Evolutionary conservation across 176 grass and related monocot genomes (phyloP).

Genomic region (Oropetium thomaeum): DNA sequence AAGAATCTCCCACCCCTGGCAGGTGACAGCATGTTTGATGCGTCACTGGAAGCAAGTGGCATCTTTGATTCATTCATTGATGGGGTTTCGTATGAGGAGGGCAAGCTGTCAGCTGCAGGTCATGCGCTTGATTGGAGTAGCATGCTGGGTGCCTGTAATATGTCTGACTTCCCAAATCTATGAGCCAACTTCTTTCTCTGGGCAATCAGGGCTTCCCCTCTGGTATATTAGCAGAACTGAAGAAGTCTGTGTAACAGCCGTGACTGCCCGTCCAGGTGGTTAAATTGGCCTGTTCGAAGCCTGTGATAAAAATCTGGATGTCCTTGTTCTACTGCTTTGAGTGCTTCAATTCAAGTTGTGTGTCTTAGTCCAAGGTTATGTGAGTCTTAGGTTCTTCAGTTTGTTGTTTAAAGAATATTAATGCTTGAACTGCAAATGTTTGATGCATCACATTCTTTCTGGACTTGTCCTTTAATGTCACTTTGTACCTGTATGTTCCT

Average conservation of each 20-base stretch:
- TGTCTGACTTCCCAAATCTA: not conserved
- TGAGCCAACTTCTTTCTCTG: slow-evolving; percentile 3
- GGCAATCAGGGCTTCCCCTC: not conserved
- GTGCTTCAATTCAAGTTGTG: not conserved
- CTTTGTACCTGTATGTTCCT: not conserved
- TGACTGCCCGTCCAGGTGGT: not conserved
- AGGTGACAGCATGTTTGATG: slow-evolving; percentile 7
- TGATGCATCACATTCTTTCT: not conserved
- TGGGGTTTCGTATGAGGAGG: not conserved
- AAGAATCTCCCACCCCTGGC: not conserved
- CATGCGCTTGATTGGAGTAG: slow-evolving; percentile 34
- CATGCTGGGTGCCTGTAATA: slow-evolving; percentile 30
- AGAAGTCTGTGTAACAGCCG: not conserved
- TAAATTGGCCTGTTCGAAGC: not conserved
- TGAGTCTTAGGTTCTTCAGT: not conserved
- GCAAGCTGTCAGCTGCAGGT: not conserved
- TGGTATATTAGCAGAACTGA: not conserved
- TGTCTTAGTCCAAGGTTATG: not conserved
- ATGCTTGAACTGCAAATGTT: slow-evolving; percentile 1
- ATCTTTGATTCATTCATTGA: not conserved
- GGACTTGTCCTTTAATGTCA: not conserved
- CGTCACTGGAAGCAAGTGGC: not conserved
- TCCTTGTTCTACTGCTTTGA: not conserved
- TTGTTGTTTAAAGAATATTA: not conserved
- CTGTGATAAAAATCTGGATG: not conserved